Evolutionary conservation across 495 filamentous ascomycete genomes (phyloP).

Genomic region (Talaromyces nanjingensis): DNA sequence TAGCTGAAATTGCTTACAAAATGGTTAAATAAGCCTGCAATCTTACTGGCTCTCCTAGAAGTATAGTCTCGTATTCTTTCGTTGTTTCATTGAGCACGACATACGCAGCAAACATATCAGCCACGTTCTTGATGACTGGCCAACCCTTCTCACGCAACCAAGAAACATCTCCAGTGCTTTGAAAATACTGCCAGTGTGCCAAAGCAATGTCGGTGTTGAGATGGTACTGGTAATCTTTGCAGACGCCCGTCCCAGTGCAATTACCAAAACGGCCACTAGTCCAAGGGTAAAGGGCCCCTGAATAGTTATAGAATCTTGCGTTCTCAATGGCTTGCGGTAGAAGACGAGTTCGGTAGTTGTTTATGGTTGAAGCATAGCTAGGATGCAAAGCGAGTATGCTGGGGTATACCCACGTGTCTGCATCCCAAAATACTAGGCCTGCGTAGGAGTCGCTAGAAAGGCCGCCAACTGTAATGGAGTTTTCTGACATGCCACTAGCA

Average conservation of each 20-base stretch:
- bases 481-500: constrained; percentile 27
- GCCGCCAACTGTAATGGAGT: constrained; percentile 50
- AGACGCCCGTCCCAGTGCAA: constrained; percentile 53
- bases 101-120: constrained; percentile 8
- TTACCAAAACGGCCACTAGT: constrained; percentile 53
- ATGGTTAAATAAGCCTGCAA: background rate
- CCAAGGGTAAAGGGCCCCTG: constrained; percentile 49
- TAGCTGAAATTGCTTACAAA: background rate
- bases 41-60: constrained; percentile 6
- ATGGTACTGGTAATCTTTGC: constrained; percentile 57
- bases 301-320: constrained; percentile 35
- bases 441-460: constrained; percentile 49
- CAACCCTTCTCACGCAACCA: constrained; percentile 3
- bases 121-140: constrained; percentile 3
- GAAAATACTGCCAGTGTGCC: constrained; percentile 7
- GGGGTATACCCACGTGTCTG: constrained; percentile 52
- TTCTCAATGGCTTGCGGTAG: constrained; percentile 44
- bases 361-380: constrained; percentile 38
- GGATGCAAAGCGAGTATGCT: constrained; percentile 44
- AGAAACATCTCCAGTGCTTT: background rate
- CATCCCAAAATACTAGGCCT: constrained; percentile 54
- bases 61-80: background rate
- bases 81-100: constrained; percentile 5
- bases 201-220: constrained; percentile 17
- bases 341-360: constrained; percentile 42